Base-by-base conservation (phyloP, 2,329 filamentous ascomycete genomes). In the Alternaria alternata region DNA sequence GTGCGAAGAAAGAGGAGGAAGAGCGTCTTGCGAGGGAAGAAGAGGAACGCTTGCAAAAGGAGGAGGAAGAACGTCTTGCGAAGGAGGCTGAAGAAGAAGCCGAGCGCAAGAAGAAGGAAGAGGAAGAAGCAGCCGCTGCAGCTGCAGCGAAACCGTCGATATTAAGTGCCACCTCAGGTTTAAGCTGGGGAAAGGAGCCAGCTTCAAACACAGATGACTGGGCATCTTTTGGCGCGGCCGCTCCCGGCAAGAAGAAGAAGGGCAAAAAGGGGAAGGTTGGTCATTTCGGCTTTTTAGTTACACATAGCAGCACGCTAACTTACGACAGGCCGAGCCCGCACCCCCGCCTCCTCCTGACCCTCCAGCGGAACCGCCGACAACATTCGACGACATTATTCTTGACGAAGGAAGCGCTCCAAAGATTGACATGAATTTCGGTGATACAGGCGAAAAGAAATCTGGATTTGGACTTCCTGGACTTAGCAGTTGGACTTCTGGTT, bases 381-480 rank as follows among this genome's bases (percentile, higher is more conserved):
- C 78, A 53, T 82, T 83, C 63, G 80, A 83, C 66, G 80, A 82
- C 54, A 79, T 83, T 67, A 75, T 78, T 68, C 72, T 83, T 66
- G 75, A 83, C 75, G 79, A 84, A 57, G 70, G 63, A 36, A 64
- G 61, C 46, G 79, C 78, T 52, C 82, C 82, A 22, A 82, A 83
- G 71, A 78, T 84, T 65, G 81, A 83, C 60, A 74, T 84, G 61
- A 79, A 79, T 62, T 81, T 83, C 63, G 80, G 79, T 46, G 72
- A 74, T 48, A 64, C 70, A 22, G 66, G 64, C 20, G 61, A 62
- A 53, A 41, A 62, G 16, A 73, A 75, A 67, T 67, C 72, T 63
- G 63, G 61, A 57, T 70, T 72, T 44, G 62, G 69, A 38, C 67
- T 76, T 51, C 48, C 61, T 34, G 51, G 69, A 32, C 51, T 72